A percentile compares a stretch with the other conserved stretches of the same genome.
Evolutionary conservation across 345 rosid genomes (phyloP).

Genomic region (Luvunga scandens): DNA sequence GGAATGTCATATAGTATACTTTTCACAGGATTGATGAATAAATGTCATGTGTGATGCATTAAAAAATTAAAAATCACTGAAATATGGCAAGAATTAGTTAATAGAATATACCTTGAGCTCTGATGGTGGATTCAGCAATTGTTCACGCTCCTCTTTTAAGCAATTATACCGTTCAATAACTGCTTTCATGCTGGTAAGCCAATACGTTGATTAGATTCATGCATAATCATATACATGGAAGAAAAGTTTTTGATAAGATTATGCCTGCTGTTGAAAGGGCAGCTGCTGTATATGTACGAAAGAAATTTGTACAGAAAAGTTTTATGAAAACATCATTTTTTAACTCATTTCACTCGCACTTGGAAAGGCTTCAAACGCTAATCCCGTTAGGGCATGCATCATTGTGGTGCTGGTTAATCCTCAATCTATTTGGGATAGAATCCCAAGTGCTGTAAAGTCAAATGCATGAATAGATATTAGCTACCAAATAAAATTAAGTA

Average conservation of each 20-base stretch:
- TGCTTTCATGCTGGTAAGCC: slow-evolving; percentile 56
- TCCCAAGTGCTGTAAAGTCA: no score
- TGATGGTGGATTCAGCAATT: slow-evolving; percentile 46
- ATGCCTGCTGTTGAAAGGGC: no score
- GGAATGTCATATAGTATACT: neutral
- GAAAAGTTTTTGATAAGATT: neutral
- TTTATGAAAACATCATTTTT: no score
- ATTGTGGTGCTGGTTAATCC: no score
- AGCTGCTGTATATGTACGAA: no score
- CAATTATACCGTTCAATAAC: slow-evolving; percentile 60
- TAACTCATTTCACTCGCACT: no score
- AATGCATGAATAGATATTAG: neutral
- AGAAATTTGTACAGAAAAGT: neutral
- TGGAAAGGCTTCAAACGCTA: no score
- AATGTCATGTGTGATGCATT: neutral
- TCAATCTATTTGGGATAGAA: no score
- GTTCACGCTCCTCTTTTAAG: slow-evolving; percentile 59
- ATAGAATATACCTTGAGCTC: slow-evolving; percentile 59
- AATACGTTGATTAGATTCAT: slow-evolving; percentile 14
- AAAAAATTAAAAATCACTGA: neutral
- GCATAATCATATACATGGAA: neutral
- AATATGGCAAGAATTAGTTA: neutral
- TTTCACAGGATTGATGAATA: neutral
- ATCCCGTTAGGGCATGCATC: no score
- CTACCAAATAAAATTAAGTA: neutral